These are phyloP conservation scores for Xylariales sp. DNA, from an alignment of 2,329 filamentous ascomycete species.

Conservation along the genomic window DNA sequence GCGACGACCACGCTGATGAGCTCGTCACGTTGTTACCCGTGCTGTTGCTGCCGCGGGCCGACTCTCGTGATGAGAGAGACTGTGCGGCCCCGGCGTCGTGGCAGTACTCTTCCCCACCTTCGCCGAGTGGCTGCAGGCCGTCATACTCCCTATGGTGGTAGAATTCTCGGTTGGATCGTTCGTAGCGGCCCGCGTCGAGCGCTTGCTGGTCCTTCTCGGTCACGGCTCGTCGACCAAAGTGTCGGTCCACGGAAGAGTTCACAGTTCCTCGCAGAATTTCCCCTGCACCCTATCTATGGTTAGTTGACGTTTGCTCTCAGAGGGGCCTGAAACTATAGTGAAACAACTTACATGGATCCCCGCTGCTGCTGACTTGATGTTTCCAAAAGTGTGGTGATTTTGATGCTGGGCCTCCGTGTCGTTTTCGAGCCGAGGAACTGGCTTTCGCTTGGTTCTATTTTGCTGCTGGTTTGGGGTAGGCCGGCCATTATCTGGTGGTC, in stretches of 20 bases:
- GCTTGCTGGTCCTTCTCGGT: constrained; percentile 10
- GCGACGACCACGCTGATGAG: no score
- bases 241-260: constrained; percentile 16
- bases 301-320: constrained; percentile 11
- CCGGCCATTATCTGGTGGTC: neutral
- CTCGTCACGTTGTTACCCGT: no score
- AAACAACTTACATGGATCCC: constrained; percentile 6
- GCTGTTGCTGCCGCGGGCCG: no score
- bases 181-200: constrained; percentile 11
- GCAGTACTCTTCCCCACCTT: neutral
- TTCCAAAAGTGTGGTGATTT: neutral
- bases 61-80: neutral
- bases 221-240: constrained; percentile 8
- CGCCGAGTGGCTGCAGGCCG: constrained; percentile 9
- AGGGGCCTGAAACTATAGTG: constrained; percentile 6
- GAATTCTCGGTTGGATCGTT: constrained; percentile 9
- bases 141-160: constrained; percentile 9
- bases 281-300: constrained; percentile 15
- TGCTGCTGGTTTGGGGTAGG: neutral
- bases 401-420: neutral
- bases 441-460: neutral
- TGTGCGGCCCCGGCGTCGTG: neutral
- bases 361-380: constrained; percentile 7
- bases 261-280: constrained; percentile 19
- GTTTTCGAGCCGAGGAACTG: constrained; percentile 1